These are phyloP conservation scores for Didymella sp. DNA, from an alignment of 2,329 filamentous ascomycete species.

Conservation along the genomic window DNA sequence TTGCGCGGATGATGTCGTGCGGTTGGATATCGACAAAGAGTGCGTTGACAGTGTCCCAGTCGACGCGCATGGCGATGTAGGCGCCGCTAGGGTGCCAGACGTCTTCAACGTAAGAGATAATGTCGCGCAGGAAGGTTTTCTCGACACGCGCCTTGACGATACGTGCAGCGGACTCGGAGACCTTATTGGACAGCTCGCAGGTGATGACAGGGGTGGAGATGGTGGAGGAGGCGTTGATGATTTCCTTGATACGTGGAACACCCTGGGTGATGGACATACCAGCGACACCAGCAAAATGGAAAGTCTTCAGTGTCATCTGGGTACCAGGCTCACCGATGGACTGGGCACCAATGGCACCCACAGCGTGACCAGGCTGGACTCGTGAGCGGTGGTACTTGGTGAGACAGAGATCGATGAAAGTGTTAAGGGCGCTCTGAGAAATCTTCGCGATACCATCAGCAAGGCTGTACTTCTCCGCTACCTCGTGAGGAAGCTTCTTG, in stretches of 20 bases:
- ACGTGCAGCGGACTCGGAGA: constrained; percentile 78
- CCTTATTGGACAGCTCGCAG: constrained; percentile 80
- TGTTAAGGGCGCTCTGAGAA: constrained; percentile 72
- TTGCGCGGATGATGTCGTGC: constrained; percentile 75
- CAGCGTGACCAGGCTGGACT: constrained; percentile 92
- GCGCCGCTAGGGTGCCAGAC: constrained; percentile 81
- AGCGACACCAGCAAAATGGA: constrained; percentile 99
- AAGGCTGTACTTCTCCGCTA: constrained; percentile 47
- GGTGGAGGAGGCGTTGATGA: constrained; percentile 94
- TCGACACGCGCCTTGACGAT: constrained; percentile 94
- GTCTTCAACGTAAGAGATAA: constrained; percentile 82
- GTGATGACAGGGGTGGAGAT: constrained; percentile 95
- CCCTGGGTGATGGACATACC: constrained; percentile 99
- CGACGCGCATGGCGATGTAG: constrained; percentile 81
- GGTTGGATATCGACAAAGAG: constrained; percentile 82
- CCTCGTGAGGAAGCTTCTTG: constrained; percentile 28
- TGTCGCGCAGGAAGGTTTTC: constrained; percentile 88
- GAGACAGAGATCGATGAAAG: constrained; percentile 82
- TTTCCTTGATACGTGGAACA: constrained; percentile 99
- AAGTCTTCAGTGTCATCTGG: constrained; percentile 99
- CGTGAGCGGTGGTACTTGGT: constrained; percentile 90
- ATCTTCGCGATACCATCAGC: constrained; percentile 83
- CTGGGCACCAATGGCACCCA: constrained; percentile 94
- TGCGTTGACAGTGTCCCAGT: constrained; percentile 77
- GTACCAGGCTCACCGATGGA: constrained; percentile 98